Base-by-base conservation (phyloP, 2,329 filamentous ascomycete genomes). In the Septoria petroselini region DNA sequence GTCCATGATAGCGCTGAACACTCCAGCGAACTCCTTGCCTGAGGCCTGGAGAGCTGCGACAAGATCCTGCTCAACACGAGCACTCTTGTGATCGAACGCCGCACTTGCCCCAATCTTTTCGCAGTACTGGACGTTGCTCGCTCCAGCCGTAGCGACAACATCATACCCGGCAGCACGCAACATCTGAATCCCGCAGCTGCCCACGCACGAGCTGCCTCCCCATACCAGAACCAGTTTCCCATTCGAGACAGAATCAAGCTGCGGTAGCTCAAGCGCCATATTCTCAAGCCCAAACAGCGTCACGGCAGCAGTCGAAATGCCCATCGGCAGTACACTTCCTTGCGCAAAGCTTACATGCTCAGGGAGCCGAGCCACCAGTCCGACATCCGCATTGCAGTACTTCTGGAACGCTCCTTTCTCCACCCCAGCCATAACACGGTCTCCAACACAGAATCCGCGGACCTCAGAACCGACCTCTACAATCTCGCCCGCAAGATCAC, bases 151-250 rank as follows among this genome's bases (percentile, higher is more conserved):
- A 0, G 71, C 62, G 33, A 77, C 58, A 8, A 79, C 74, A 11
- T 72, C 63, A 50, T 73, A 75, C 0, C 76, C 76, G 0, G 72
- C 68, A 11, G 0, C 69, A 4, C 65, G 61, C 1, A 70, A 69
- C 0, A 78, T 64, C 52, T 79, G 76, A 8, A 77, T 70, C 1
- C 71, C 72, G 35, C 69, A 71, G 33, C 69, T 69, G 1, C 76
- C 75, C 0, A 76, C 73, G 12, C 67, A 69, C 0, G 73, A 71
- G 2, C 73, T 70, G 0, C 77, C 79, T n/a, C 77, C 77, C 73
- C 76, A 80, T 11, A 80, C 61, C 4, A 80, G 57, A 0, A 75
- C 31, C 39, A 65, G 58, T 41, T 71, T 65, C 12, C 64, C 64
- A 4, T 56, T 63, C 2, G 54, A 14, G 30, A 65, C 58, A 7